Conservation (phyloP, 441 rosid genomes). For the Eruca vesicaria region DNA sequence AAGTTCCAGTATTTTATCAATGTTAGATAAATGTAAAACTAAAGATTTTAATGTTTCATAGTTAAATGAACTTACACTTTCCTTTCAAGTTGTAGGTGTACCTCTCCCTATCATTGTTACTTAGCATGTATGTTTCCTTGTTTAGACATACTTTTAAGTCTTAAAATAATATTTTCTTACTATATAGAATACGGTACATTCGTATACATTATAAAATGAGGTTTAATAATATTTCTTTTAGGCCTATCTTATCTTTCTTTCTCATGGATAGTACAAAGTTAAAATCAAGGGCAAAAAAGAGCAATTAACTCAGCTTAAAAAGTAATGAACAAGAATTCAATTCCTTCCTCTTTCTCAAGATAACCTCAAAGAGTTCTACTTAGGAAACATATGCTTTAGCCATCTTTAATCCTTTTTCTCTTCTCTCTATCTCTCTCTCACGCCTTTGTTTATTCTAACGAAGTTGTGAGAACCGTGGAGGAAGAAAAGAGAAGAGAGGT, state of each 20-base stretch:
- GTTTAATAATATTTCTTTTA: background rate
- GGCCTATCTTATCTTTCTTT: constrained; percentile 9
- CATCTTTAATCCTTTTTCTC: constrained; percentile 39
- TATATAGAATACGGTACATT: background rate
- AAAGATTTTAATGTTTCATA: background rate
- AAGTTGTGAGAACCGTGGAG: constrained; percentile 35
- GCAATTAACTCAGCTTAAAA: constrained; percentile 34
- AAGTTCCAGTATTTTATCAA: background rate
- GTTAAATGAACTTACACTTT: constrained; percentile 8
- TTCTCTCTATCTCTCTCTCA: constrained; percentile 27
- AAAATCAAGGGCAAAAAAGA: constrained; percentile 26
- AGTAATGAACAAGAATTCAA: constrained; percentile 51
- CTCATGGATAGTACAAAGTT: constrained; percentile 34
- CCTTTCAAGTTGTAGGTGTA: constrained; percentile 32
- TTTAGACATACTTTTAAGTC: constrained; percentile 22
- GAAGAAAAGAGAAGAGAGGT: constrained; percentile 31
- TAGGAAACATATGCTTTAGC: constrained; percentile 48
- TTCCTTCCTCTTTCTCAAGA: constrained; percentile 66
- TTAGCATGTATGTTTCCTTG: constrained; percentile 25
- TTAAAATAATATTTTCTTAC: background rate
- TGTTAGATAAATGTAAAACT: constrained; percentile 2
- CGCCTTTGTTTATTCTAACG: constrained; percentile 36
- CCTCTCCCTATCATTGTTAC: constrained; percentile 29
- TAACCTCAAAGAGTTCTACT: constrained; percentile 45
- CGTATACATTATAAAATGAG: constrained; percentile 14